Conservation (phyloP, 805 yeast species). For the Hanseniaspora nectarophila region DNA sequence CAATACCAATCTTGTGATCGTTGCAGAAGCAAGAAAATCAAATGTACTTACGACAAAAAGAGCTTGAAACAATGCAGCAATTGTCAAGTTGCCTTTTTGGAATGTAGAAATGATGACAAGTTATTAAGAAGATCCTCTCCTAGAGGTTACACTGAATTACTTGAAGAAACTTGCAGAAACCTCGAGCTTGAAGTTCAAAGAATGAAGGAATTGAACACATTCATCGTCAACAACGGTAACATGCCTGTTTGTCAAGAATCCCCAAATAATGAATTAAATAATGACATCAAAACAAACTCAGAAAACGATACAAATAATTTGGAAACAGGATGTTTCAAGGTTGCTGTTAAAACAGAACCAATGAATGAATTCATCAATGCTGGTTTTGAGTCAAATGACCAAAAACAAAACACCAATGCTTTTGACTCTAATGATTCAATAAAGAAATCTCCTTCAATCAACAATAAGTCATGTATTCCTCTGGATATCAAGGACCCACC, state of each 20-base stretch:
- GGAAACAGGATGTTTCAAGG: conserved; percentile 8
- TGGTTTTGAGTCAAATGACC: conserved; percentile 21
- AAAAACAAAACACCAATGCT: not conserved
- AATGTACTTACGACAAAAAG: conserved; percentile 52
- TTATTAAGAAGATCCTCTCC: conserved; percentile 81
- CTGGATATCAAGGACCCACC: conserved; percentile 64
- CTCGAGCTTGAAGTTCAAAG: conserved; percentile 70
- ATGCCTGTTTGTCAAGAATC: not conserved
- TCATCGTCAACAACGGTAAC: conserved; percentile 2
- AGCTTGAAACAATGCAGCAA: conserved; percentile 57
- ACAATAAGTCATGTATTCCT: conserved; percentile 29
- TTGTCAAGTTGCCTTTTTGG: conserved; percentile 74
- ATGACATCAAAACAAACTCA: not conserved
- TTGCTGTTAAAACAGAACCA: conserved; percentile 8
- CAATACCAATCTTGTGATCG: conserved; percentile 14
- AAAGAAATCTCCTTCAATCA: conserved; percentile 20
- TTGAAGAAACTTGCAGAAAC: conserved; percentile 80
- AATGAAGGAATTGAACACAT: conserved; percentile 28
- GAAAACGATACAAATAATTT: conserved; percentile 1
- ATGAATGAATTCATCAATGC: conserved; percentile 18
- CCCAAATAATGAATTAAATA: not conserved
- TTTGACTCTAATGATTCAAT: not conserved
- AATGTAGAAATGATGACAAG: conserved; percentile 78
- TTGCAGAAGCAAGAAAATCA: conserved; percentile 48
- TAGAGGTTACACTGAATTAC: conserved; percentile 79